These are phyloP conservation scores for Galeopsis tetrahit DNA, from an alignment of 257 asterid genomes.

Conservation along the genomic window DNA sequence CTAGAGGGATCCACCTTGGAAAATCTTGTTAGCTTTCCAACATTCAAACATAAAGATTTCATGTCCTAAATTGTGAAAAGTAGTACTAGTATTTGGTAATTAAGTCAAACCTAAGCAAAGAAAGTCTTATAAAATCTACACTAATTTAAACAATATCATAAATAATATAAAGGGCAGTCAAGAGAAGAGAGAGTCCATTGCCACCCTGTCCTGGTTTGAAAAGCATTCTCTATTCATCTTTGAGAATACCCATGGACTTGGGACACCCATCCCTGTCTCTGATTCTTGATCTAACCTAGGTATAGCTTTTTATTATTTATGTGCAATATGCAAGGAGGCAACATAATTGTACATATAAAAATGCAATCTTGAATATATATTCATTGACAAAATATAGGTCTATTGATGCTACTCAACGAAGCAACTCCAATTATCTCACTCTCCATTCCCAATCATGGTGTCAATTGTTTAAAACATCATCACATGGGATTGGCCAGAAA, in stretches of 20 bases:
- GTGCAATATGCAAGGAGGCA: constrained; percentile 31
- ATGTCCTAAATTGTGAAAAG: not conserved
- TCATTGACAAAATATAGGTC: constrained; percentile 25
- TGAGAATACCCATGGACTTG: constrained; percentile 43
- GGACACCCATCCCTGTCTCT: constrained; percentile 38
- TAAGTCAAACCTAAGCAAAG: constrained; percentile 43
- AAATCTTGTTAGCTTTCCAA: constrained; percentile 27
- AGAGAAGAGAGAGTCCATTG: constrained; percentile 40
- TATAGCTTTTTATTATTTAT: constrained; percentile 28
- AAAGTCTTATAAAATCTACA: constrained; percentile 36
- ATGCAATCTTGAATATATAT: constrained; percentile 25
- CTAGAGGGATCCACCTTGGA: not conserved
- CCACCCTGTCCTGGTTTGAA: constrained; percentile 57
- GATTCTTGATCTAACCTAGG: constrained; percentile 36
- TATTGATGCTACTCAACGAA: constrained; percentile 30
- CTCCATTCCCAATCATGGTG: constrained; percentile 40
- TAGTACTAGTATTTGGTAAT: constrained; percentile 9
- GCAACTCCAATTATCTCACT: constrained; percentile 35
- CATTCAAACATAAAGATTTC: constrained; percentile 14
- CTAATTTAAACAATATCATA: not conserved
- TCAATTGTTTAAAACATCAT: constrained; percentile 38
- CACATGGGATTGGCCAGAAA: constrained; percentile 38
- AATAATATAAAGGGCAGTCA: constrained; percentile 33
- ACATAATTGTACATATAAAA: constrained; percentile 34
- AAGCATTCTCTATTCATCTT: constrained; percentile 38